Evolutionary conservation across 345 rosid genomes (phyloP).

Genomic region (Schrenkiella parvula): DNA sequence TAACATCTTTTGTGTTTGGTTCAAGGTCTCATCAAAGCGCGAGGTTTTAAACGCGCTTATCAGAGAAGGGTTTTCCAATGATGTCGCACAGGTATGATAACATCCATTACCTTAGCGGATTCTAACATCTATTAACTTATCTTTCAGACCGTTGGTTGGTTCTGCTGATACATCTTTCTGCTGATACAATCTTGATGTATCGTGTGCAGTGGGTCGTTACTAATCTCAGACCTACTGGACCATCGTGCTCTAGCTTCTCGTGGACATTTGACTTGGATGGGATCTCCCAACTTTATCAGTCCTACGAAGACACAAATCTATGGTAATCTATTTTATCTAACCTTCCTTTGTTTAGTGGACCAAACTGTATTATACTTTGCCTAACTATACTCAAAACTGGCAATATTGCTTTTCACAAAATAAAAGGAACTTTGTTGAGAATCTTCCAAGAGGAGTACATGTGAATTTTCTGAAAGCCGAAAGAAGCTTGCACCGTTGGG

Average conservation of each 20-base stretch:
- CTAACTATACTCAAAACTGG: background rate
- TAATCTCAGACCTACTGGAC: conserved; percentile 58
- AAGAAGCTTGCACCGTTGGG: conserved; percentile 97
- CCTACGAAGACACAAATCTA: conserved; percentile 84
- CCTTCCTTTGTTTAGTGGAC: background rate
- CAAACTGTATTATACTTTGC: background rate
- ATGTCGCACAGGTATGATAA: conserved; percentile 31
- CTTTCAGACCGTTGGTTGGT: background rate
- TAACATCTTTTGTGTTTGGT: conserved; percentile 11
- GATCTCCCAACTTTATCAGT: conserved; percentile 70
- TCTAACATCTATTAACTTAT: background rate
- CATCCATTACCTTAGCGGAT: background rate
- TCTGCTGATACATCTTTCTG: background rate
- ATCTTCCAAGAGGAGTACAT: conserved; percentile 83
- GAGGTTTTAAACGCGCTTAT: conserved; percentile 33
- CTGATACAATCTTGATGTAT: conserved; percentile 16
- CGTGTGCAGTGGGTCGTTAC: conserved; percentile 79
- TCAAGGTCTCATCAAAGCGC: conserved; percentile 31
- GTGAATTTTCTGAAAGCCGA: conserved; percentile 91
- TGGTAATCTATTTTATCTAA: conserved; percentile 45
- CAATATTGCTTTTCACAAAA: conserved; percentile 7
- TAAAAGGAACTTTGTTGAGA: conserved; percentile 78
- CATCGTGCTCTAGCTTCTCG: conserved; percentile 58
- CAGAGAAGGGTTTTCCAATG: conserved; percentile 37
- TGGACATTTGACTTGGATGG: conserved; percentile 87